Evolutionary conservation across 2,329 filamentous ascomycete genomes (phyloP).

Genomic region (Diaporthe vexans): DNA sequence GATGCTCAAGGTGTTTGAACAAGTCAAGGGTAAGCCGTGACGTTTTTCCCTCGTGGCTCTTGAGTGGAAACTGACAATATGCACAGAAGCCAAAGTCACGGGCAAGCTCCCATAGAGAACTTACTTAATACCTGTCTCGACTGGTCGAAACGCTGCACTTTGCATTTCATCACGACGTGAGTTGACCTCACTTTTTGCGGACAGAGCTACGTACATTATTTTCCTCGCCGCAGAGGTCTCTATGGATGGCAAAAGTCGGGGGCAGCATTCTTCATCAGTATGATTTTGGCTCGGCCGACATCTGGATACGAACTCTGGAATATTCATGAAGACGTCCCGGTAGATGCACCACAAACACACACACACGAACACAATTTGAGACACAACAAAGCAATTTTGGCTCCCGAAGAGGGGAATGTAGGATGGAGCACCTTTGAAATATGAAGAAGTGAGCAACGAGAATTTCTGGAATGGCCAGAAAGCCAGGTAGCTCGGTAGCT

Average conservation of each 20-base stretch:
- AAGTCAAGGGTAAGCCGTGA: conserved; percentile 78
- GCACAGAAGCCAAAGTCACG: conserved; percentile 77
- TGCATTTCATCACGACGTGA: conserved; percentile 31
- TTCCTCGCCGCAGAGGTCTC: conserved; percentile 16
- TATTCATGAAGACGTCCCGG: conserved; percentile 10
- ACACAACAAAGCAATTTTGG: conserved; percentile 11
- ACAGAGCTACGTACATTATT: conserved; percentile 17
- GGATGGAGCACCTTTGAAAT: neutral
- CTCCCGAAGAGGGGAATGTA: neutral
- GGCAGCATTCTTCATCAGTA: conserved; percentile 34
- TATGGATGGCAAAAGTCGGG: conserved; percentile 24
- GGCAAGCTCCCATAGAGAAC: conserved; percentile 72
- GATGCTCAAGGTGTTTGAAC: conserved; percentile 99
- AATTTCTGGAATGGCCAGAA: neutral
- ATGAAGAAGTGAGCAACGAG: neutral
- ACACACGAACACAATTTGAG: neutral
- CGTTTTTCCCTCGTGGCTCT: neutral
- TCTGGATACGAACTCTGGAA: conserved; percentile 36
- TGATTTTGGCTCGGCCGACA: conserved; percentile 24
- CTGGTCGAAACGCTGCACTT: conserved; percentile 17
- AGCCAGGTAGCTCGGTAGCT: conserved; percentile 10
- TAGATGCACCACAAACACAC: neutral
- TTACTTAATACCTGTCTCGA: conserved; percentile 12
- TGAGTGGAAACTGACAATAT: conserved; percentile 48
- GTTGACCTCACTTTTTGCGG: conserved; percentile 36